Evolutionary conservation across 352 stramenopile species (phyloP).

Genomic region (Globisporangium orthogonon): DNA sequence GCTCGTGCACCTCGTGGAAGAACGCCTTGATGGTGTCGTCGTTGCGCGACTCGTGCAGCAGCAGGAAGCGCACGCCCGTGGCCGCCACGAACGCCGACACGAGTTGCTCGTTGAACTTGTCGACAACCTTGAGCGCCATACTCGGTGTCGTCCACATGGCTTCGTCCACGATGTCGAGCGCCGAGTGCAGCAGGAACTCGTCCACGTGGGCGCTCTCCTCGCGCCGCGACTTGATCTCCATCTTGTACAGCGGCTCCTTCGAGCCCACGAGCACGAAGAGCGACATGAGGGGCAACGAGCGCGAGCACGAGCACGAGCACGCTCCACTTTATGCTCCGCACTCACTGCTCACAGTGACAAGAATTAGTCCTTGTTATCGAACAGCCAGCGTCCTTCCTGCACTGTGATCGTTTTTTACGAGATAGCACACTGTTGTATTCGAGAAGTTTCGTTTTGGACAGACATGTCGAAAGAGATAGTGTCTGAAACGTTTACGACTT

Average conservation of each 20-base stretch:
- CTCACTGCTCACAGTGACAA: too few species aligned
- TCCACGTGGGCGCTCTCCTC: conserved; percentile 91
- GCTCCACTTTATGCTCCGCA: too few species aligned
- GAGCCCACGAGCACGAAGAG: conserved; percentile 84
- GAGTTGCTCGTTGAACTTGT: conserved; percentile 97
- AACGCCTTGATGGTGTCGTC: conserved; percentile 95
- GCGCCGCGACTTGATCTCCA: conserved; percentile 74
- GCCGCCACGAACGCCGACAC: conserved; percentile 95
- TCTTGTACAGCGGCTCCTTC: conserved; percentile 84
- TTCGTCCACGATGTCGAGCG: conserved; percentile 95
- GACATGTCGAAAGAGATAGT: too few species aligned
- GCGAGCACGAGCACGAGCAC: too few species aligned
- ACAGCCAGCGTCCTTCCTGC: too few species aligned
- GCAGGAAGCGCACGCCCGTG: conserved; percentile 94
- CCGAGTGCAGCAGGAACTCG: conserved; percentile 98
- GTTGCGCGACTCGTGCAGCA: conserved; percentile 92
- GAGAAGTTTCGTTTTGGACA: too few species aligned
- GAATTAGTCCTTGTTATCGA: too few species aligned
- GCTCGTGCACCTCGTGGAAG: conserved; percentile 96
- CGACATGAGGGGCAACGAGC: conserved; percentile 34
- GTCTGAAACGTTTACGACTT: too few species aligned
- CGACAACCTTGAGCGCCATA: conserved; percentile 91
- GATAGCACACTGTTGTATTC: too few species aligned
- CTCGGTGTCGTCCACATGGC: conserved; percentile 91
- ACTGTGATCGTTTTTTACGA: too few species aligned